These are phyloP conservation scores for Lactuca saligna DNA, from an alignment of 129 eudicot genomes.

Conservation along the genomic window DNA sequence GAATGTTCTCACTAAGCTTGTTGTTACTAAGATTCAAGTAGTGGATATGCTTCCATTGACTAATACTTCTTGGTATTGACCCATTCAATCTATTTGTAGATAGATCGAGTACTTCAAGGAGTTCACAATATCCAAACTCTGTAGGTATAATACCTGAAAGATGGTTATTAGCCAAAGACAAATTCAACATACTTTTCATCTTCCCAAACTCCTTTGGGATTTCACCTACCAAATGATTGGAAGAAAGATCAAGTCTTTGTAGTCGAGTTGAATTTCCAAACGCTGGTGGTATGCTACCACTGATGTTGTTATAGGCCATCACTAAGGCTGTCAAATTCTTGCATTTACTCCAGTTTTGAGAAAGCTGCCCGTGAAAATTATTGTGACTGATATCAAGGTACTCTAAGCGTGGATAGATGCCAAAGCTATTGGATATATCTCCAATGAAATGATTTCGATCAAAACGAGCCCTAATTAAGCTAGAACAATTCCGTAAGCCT, in stretches of 20 bases:
- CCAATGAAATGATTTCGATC: slow-evolving; percentile 30
- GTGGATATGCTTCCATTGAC: slow-evolving; percentile 6
- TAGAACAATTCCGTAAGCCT: slow-evolving; percentile 34
- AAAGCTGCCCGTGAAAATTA: slow-evolving; percentile 29
- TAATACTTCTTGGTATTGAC: slow-evolving; percentile 19
- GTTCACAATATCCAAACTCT: slow-evolving; percentile 25
- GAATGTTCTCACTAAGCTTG: slow-evolving; percentile 16
- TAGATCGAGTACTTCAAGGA: neutral
- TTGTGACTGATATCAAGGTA: slow-evolving; percentile 25
- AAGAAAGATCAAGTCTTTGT: slow-evolving; percentile 28
- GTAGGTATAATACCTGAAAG: slow-evolving; percentile 37
- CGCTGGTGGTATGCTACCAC: slow-evolving; percentile 38
- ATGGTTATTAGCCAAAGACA: slow-evolving; percentile 25
- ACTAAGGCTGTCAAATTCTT: slow-evolving; percentile 20
- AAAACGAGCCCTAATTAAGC: slow-evolving; percentile 24
- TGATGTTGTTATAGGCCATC: slow-evolving; percentile 20
- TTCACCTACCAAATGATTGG: slow-evolving; percentile 26
- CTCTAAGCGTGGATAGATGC: slow-evolving; percentile 32
- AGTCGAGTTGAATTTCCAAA: slow-evolving; percentile 19
- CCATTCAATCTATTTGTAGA: slow-evolving; percentile 30
- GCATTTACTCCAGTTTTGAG: slow-evolving; percentile 32
- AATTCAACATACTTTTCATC: slow-evolving; percentile 18
- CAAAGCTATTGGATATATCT: slow-evolving; percentile 31
- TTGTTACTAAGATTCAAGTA: slow-evolving; percentile 28
- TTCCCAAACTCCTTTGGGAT: neutral